Percentiles rank a stretch among this genome's conserved stretches.
phyloP scores from a whole-genome alignment of 306 rosid genomes.

The Geum urbanum region DNA sequence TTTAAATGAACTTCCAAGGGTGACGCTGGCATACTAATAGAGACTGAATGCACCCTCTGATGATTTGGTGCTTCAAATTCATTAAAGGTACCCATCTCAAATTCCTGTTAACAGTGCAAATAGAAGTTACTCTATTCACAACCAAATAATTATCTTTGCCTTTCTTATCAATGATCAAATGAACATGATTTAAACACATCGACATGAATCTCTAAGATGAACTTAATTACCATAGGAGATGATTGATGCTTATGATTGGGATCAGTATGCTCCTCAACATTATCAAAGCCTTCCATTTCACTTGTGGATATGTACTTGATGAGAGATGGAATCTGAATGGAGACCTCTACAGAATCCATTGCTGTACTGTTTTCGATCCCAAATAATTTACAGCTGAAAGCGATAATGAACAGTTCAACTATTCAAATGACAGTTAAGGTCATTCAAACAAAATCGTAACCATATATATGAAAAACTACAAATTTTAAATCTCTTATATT shows the following conservation, averaged over 20 bases:
- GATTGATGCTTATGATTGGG: constrained; percentile 14
- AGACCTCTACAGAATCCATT: constrained; percentile 22
- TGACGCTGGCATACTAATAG: constrained; percentile 77
- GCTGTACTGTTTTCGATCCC: constrained; percentile 34
- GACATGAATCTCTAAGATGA: background rate
- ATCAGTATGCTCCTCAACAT: constrained; percentile 14
- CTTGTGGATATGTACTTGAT: constrained; percentile 47
- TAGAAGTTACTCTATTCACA: background rate
- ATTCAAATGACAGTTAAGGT: background rate
- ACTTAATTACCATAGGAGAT: constrained; percentile 37
- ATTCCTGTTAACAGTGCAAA: constrained; percentile 37
- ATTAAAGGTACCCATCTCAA: constrained; percentile 23
- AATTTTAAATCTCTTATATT: background rate
- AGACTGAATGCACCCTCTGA: constrained; percentile 48
- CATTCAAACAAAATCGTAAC: background rate
- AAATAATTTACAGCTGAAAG: constrained; percentile 24
- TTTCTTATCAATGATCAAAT: background rate
- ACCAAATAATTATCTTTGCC: background rate
- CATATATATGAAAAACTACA: background rate
- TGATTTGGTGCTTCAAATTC: constrained; percentile 37
- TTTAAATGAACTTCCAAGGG: constrained; percentile 29
- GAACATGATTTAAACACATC: background rate
- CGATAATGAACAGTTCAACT: background rate
- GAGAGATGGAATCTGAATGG: constrained; percentile 53
- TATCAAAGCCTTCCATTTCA: constrained; percentile 54